Evolutionary conservation across 164 flowering plant species (phyloP), one percentile per base, ranked within the genome.

Genomic region (Kalanchoe fedtschenkoi): DNA sequence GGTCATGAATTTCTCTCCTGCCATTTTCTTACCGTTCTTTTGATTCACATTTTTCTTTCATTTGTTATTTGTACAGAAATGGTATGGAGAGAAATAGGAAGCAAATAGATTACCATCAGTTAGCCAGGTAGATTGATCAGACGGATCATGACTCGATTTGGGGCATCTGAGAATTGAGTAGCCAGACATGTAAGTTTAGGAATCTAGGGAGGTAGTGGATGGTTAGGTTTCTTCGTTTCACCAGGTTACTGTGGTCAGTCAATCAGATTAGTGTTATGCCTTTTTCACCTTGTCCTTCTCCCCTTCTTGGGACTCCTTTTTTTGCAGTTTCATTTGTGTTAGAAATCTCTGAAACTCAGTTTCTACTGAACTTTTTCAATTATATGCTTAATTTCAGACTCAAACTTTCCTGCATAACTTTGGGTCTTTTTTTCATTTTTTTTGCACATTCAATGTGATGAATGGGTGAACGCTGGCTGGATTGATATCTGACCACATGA

Each of bases 271-370:
- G 26, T 29, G 46, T 56, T 46, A 72, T 55, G 58, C 34, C 58
- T 62, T 62, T n/a, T n/a, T n/a, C n/a, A n/a, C n/a, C n/a, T 46
- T 55, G 22, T 47, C 28, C 21, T 65, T 65, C 61, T 69, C 60
- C 56, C 58, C 39, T 19, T 6, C 28, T 62, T 80, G 80, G 75
- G 65, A 77, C n/a, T n/a, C 75, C 77, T 81, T 81, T 81, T 86
- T 86, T 83, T 77, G 91, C 84, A 83, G 85, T 80, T 51, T 80
- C 32, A 51, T 51, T 51, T 51, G 32, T 51, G 13, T 51, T 51
- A 26, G 56, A 8, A 47, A 10, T n/a, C 24, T 29, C 17, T 11
- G 17, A n/a, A 26, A 51, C 17, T 51, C 56, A 51, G 56, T 51
- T n/a, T 17, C 32, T 47, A 21, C 55, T 47, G 55, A 47, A 29